Evolutionary conservation across 768 basidiomycete species (phyloP).

Genomic region (Lentinula guzmanii): DNA sequence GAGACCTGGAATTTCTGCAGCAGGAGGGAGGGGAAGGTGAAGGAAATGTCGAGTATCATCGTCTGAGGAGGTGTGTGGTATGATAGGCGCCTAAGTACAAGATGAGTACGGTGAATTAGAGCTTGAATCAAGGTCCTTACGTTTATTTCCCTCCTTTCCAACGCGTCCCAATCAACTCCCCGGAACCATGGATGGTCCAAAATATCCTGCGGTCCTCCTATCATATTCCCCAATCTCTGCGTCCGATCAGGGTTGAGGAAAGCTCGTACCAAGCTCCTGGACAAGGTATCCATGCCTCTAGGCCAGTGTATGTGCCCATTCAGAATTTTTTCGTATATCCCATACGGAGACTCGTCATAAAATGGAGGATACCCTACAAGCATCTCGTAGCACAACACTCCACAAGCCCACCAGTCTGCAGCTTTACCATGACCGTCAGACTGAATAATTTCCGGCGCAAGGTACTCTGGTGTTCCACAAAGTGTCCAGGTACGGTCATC

Average conservation of each 20-base stretch:
- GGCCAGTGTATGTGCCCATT: conserved; percentile 88
- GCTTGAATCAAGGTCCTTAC: conserved; percentile 32
- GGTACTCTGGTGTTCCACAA: conserved; percentile 94
- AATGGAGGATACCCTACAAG: conserved; percentile 98
- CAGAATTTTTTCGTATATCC: conserved; percentile 97
- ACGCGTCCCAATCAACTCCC: conserved; percentile 88
- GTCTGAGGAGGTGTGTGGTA: conserved; percentile 71
- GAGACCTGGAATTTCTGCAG: conserved; percentile 79
- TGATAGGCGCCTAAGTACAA: conserved; percentile 67
- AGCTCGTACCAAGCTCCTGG: conserved; percentile 80
- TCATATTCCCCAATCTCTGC: conserved; percentile 89
- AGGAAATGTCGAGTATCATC: conserved; percentile 88
- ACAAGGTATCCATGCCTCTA: conserved; percentile 77
- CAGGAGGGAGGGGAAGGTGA: conserved; percentile 66
- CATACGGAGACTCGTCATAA: conserved; percentile 96
- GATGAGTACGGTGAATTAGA: conserved; percentile 2
- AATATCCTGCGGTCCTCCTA: conserved; percentile 87
- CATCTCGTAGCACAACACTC: conserved; percentile 97
- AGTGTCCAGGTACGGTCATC: conserved; percentile 98
- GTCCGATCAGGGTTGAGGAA: conserved; percentile 90
- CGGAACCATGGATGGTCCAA: conserved; percentile 93
- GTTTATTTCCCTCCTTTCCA: conserved; percentile 81
- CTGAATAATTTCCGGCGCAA: conserved; percentile 97
- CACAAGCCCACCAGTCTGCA: conserved; percentile 99
- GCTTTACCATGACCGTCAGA: conserved; percentile 97